phyloP scores from a whole-genome alignment of 1,284 basidiomycete genomes.

The Thecaphora frezii region DNA sequence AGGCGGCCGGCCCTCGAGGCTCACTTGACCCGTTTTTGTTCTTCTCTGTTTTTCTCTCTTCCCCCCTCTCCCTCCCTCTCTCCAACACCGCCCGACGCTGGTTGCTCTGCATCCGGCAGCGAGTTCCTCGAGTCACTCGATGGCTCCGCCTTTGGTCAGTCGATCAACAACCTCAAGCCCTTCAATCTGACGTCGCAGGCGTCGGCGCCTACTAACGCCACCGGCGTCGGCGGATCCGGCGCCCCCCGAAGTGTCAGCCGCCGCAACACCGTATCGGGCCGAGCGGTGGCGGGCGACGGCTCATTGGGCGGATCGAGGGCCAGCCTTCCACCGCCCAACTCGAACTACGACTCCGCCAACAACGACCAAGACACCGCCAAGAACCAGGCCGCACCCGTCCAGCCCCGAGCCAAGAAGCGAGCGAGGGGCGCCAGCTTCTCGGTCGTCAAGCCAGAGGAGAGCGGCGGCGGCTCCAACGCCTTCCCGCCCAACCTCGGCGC shows the following conservation, averaged over 20 bases:
- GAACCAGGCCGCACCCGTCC: no score
- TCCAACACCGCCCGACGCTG: no score
- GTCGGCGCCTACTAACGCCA: no score
- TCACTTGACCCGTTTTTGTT: no score
- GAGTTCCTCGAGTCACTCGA: constrained; percentile 55
- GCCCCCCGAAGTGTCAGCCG: constrained; percentile 11
- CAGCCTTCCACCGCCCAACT: neutral
- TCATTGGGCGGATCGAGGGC: neutral
- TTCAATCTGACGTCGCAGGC: neutral
- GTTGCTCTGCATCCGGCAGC: constrained; percentile 6
- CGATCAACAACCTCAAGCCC: neutral
- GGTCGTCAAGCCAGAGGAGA: constrained; percentile 2
- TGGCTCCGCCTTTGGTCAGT: constrained; percentile 27
- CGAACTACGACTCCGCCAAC: neutral
- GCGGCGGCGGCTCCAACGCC: constrained; percentile 3
- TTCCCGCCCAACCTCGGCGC: constrained; percentile 28
- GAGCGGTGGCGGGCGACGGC: constrained; percentile 1
- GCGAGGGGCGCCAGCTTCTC: constrained; percentile 34
- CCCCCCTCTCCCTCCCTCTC: no score
- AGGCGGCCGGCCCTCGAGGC: no score
- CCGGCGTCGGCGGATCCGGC: neutral
- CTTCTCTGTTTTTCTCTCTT: no score
- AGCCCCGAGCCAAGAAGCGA: constrained; percentile 10
- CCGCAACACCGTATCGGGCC: constrained; percentile 23
- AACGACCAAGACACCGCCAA: neutral